These are phyloP conservation scores for Parathielavia hyrcaniae DNA, from an alignment of 495 filamentous ascomycete genomes.

Conservation along the genomic window DNA sequence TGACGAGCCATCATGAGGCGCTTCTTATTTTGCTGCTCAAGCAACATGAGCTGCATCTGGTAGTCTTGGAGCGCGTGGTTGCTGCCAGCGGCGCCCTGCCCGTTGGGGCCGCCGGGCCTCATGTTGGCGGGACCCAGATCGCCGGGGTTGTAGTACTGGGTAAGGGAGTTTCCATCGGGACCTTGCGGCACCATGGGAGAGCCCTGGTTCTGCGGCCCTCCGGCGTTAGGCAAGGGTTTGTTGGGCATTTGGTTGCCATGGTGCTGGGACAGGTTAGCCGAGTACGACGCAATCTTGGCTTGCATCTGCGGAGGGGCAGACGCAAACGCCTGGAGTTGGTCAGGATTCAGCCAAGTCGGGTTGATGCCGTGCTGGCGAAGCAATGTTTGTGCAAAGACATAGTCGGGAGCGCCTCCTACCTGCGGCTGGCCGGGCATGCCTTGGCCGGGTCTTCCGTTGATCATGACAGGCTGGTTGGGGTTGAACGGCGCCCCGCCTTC, in stretches of 20 bases:
- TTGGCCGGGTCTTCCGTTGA: constrained; percentile 68
- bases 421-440: constrained; percentile 68
- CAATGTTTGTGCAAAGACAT: constrained; percentile 48
- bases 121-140: constrained; percentile 51
- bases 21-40: constrained; percentile 98
- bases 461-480: constrained; percentile 60
- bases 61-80: constrained; percentile 97
- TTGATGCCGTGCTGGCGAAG: constrained; percentile 72
- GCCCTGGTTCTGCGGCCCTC: constrained; percentile 55
- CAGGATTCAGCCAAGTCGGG: constrained; percentile 62
- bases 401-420: constrained; percentile 51
- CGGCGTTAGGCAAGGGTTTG: constrained; percentile 51
- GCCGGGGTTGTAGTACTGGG: constrained; percentile 59
- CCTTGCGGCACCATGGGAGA: constrained; percentile 74
- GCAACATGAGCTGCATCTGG: constrained; percentile 98
- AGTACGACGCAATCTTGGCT: constrained; percentile 80
- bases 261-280: constrained; percentile 73
- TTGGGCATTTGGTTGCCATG: constrained; percentile 72
- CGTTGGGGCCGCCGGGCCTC: constrained; percentile 50
- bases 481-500: constrained; percentile 63
- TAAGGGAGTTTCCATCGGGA: constrained; percentile 57
- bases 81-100: constrained; percentile 52
- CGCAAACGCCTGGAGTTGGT: constrained; percentile 71
- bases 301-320: constrained; percentile 54
- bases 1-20: constrained; percentile 93